phyloP scores from a whole-genome alignment of 1,139 yeast species.

The Pichia terricola region DNA sequence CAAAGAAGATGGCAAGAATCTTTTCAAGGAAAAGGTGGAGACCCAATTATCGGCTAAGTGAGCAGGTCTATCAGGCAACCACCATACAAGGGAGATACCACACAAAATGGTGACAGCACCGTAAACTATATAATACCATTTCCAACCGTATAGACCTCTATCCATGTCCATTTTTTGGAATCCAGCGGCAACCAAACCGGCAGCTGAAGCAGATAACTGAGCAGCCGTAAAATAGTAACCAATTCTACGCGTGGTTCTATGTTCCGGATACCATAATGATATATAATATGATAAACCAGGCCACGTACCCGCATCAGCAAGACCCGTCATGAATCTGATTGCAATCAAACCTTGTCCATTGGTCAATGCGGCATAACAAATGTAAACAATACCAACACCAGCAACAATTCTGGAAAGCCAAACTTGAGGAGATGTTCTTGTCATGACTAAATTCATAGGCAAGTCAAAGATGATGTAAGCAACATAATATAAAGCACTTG shows the following conservation, averaged over 20 bases:
- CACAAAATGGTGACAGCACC: slow-evolving; percentile 63
- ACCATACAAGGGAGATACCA: slow-evolving; percentile 63
- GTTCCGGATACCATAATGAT: slow-evolving; percentile 78
- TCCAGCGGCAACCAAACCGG: slow-evolving; percentile 81
- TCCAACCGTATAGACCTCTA: slow-evolving; percentile 72
- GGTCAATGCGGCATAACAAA: slow-evolving; percentile 56
- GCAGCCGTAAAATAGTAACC: slow-evolving; percentile 92
- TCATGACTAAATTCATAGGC: slow-evolving; percentile 82
- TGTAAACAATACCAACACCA: slow-evolving; percentile 66
- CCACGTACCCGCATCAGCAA: slow-evolving; percentile 89
- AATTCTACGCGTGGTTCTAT: slow-evolving; percentile 66
- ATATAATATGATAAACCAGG: slow-evolving; percentile 86
- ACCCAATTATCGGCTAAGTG: slow-evolving; percentile 13
- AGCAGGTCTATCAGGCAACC: slow-evolving; percentile 71
- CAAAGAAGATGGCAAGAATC: slow-evolving; percentile 14
- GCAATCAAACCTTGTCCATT: slow-evolving; percentile 58
- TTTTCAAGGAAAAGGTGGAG: slow-evolving; percentile 12
- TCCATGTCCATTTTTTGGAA: slow-evolving; percentile 73
- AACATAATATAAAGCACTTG: slow-evolving; percentile 74
- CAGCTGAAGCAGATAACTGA: slow-evolving; percentile 76
- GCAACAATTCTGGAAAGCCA: slow-evolving; percentile 77
- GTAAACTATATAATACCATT: slow-evolving; percentile 76
- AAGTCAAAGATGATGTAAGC: slow-evolving; percentile 78
- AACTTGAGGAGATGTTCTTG: slow-evolving; percentile 72
- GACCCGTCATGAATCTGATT: slow-evolving; percentile 62